Evolutionary conservation across 768 basidiomycete genomes (phyloP).

Genomic region (Leccinum sublutescens): DNA sequence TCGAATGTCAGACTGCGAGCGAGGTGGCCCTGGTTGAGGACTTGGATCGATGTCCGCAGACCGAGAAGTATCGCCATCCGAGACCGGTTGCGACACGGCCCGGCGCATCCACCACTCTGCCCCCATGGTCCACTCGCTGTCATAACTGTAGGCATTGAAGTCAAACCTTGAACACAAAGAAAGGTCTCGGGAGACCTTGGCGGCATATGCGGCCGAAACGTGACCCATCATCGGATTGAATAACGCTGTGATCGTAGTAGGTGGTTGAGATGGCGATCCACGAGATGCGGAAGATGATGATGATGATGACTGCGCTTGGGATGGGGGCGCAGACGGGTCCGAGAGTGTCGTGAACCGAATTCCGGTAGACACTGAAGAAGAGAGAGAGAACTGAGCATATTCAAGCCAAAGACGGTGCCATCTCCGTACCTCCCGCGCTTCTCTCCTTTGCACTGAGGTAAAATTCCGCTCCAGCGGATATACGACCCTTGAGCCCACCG

Average conservation of each 20-base stretch:
- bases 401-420: neutral
- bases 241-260: conserved; percentile 90
- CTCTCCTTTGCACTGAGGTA: conserved; percentile 93
- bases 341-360: conserved; percentile 93
- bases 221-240: conserved; percentile 98
- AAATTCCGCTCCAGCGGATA: conserved; percentile 90
- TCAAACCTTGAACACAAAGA: conserved; percentile 89
- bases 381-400: conserved; percentile 5
- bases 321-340: conserved; percentile 68
- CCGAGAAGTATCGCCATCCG: conserved; percentile 11
- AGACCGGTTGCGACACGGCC: conserved; percentile 32
- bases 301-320: conserved; percentile 44
- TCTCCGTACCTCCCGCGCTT: conserved; percentile 77
- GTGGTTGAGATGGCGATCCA: conserved; percentile 60
- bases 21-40: conserved; percentile 8
- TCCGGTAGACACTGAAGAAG: conserved; percentile 76
- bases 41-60: conserved; percentile 1
- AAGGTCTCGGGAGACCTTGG: conserved; percentile 81
- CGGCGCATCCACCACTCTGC: conserved; percentile 94
- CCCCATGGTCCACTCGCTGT: conserved; percentile 94
- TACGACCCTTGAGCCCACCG: conserved; percentile 85
- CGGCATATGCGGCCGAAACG: conserved; percentile 86
- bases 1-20: conserved; percentile 42
- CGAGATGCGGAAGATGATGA: conserved; percentile 31
- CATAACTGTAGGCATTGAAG: conserved; percentile 96